Base-by-base conservation (phyloP, 2,329 filamentous ascomycete species). In the Xylaria sp. region DNA sequence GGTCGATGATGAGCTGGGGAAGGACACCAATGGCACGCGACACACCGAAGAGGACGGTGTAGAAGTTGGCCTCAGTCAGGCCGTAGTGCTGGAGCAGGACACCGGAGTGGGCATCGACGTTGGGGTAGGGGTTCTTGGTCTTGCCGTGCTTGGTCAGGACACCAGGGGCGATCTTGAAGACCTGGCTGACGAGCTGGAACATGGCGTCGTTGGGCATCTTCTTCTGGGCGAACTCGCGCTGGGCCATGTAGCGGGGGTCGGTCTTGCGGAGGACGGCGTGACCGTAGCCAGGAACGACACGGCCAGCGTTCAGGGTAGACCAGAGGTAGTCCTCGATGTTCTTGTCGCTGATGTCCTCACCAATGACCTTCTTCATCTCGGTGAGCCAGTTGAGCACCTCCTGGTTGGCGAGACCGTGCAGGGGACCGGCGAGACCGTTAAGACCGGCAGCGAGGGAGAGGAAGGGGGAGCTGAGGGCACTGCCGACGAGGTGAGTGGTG, bases 111-210 rank as follows among this genome's bases (percentile, higher is more conserved):
- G 93, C 92, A 75, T 97, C 93, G 74, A 97, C 92, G 83, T 97
- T 97, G 79, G 94, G 94, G 86, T 85, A 97, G 69, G 93, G 93
- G 90, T 97, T 97, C 90, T 97, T 97, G 84, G 93, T 97, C 91
- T 99, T 99, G 82, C 94, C 94, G 83, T 99, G 94, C 88, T 99
- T 92, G 68, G 94, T 99, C 76, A 99, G 84, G 72, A 99, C 94
- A 73, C 89, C 90, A 67, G 94, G 94, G 67, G 94, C 94, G 72
- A 99, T 97, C 91, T 99, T 99, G 90, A 97, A 99, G 71, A 99
- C 94, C 83, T 99, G 94, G 85, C 90, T 95, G 81, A 99, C 94
- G 70, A 99, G 90, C 87, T 99, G 92, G 91, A 97, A 99, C 92
- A 99, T 95, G 73, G 93, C 92, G 85, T 97, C 94, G 73, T 96